phyloP scores from a whole-genome alignment of 306 rosid genomes.

The Rosa lucieae region DNA sequence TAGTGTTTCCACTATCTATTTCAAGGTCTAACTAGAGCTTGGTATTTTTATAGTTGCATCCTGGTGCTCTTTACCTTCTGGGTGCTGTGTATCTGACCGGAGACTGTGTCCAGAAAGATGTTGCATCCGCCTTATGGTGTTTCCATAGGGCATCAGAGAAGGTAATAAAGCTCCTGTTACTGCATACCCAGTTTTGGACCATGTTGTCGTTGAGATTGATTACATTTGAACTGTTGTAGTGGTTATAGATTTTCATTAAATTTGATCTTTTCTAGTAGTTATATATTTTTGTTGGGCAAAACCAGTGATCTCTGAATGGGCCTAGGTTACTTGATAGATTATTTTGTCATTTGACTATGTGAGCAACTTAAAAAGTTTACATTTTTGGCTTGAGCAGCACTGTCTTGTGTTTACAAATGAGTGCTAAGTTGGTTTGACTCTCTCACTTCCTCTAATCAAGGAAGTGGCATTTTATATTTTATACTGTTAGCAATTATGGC shows the following conservation, averaged over 20 bases:
- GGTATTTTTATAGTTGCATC: slow-evolving; percentile 68
- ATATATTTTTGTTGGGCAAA: background rate
- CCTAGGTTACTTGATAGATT: background rate
- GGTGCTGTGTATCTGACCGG: slow-evolving; percentile 88
- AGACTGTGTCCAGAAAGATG: slow-evolving; percentile 77
- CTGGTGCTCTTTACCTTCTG: slow-evolving; percentile 91
- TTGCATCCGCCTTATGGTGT: slow-evolving; percentile 84
- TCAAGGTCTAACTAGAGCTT: slow-evolving; percentile 40
- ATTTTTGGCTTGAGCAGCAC: background rate
- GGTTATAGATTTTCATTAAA: background rate
- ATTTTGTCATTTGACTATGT: background rate
- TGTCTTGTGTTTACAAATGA: background rate
- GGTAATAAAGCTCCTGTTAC: slow-evolving; percentile 43
- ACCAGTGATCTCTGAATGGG: background rate
- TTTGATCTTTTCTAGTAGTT: background rate
- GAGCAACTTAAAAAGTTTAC: background rate
- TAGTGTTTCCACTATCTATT: slow-evolving; percentile 14
- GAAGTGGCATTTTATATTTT: background rate
- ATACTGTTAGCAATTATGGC: background rate
- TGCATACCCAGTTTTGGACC: background rate
- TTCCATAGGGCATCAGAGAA: slow-evolving; percentile 90
- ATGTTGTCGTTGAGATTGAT: background rate
- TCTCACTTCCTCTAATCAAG: background rate
- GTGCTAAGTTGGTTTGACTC: background rate
- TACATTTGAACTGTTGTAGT: background rate